Evolutionary conservation across 1,139 yeast species (phyloP).

Genomic region (Komagataea norvegica): DNA sequence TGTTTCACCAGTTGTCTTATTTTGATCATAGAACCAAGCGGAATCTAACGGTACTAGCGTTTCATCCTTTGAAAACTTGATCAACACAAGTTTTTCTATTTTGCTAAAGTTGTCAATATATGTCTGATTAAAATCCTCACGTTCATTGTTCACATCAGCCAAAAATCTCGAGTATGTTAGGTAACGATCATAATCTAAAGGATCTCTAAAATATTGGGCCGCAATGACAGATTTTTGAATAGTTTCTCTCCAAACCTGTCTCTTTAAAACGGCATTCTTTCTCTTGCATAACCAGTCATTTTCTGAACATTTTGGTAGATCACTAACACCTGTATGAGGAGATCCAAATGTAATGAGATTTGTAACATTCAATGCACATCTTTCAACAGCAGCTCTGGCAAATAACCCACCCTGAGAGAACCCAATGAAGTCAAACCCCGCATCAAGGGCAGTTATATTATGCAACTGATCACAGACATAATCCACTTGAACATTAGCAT

Average conservation of each 20-base stretch:
- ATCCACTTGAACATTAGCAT: slow-evolving; percentile 44
- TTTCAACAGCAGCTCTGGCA: slow-evolving; percentile 58
- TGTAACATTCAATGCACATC: slow-evolving; percentile 46
- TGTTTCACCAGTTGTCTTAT: slow-evolving; percentile 37
- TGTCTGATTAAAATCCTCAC: slow-evolving; percentile 27
- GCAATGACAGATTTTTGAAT: slow-evolving; percentile 59
- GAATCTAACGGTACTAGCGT: slow-evolving; percentile 71
- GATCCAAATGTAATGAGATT: slow-evolving; percentile 72
- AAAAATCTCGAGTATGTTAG: slow-evolving; percentile 48
- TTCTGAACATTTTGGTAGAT: slow-evolving; percentile 56
- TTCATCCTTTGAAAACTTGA: slow-evolving; percentile 56
- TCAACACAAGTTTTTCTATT: slow-evolving; percentile 52
- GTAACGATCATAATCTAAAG: slow-evolving; percentile 41
- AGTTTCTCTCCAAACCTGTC: slow-evolving; percentile 55
- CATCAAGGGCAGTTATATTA: slow-evolving; percentile 34
- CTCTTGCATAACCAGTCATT: slow-evolving; percentile 59
- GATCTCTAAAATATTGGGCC: slow-evolving; percentile 69
- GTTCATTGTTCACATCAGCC: slow-evolving; percentile 67
- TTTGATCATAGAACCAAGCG: slow-evolving; percentile 60
- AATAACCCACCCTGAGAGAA: slow-evolving; percentile 83
- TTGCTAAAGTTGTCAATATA: slow-evolving; percentile 41
- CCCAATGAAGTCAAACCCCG: slow-evolving; percentile 73
- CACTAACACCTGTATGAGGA: slow-evolving; percentile 76
- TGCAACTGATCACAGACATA: slow-evolving; percentile 32
- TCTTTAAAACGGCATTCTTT: slow-evolving; percentile 50